Evolutionary conservation across 257 asterid genomes (phyloP), one percentile per base, ranked within the genome.

Genomic region (Mentha longifolia): DNA sequence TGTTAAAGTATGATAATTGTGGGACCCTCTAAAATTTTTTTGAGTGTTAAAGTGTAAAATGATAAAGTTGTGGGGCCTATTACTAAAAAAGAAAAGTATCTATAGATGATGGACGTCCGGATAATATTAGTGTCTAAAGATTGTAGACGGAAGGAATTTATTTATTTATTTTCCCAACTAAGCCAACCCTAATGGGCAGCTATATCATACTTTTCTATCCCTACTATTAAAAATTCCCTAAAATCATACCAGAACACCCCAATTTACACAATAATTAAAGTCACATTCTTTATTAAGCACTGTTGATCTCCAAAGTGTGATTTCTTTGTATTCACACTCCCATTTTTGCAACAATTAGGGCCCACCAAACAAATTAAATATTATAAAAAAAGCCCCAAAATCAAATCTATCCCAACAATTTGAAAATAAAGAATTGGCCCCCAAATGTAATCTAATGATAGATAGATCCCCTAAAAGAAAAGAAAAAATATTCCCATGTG

Each of bases 251-350:
- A 39, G 6, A 19, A 49, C 59, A 0, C 31, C 63, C 52, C 50
- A 16, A 67, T 43, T 61, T 43, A n/a, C 16, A 41, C 10, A 68
- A 60, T 56, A 54, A 73, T 62, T 72, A 73, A 65, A 72, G 74
- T 59, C 45, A 8, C 71, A 51, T 13, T 72, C 64, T 52, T 77
- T 9, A 25, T n/a, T 41, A 33, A 33, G 47, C 50, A 62, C 42
- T 15, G 41, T 50, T 20, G 50, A 54, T 61, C 28, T 10, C 56
- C 14, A 60, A 37, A 74, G 54, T 22, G 37, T 51, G 8, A 75
- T 54, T 35, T 39, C 22, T 46, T 43, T 33, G 20, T 19, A n/a
- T 70, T 46, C 47, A 15, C 56, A 64, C n/a, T 37, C 22, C 10
- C n/a, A 45, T 13, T 59, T 25, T 47, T n/a, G n/a, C 66, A 59